Evolutionary conservation across 441 rosid species (phyloP).

Genomic region (Breynia disticha): DNA sequence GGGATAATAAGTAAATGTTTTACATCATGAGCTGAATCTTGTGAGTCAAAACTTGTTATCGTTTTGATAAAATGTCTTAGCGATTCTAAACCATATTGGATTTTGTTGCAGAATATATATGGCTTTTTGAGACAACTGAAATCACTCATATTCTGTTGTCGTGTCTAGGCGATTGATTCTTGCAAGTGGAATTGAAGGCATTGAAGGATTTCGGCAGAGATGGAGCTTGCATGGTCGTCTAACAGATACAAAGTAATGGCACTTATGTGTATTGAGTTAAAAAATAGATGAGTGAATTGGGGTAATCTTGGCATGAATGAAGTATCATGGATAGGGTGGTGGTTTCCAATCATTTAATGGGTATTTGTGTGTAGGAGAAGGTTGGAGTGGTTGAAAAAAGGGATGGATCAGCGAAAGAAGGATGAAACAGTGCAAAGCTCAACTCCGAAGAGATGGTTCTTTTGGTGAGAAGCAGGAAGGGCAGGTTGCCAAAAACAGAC

Average conservation of each 20-base stretch:
- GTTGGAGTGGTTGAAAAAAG: constrained; percentile 60
- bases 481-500: not conserved
- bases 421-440: constrained; percentile 31
- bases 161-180: constrained; percentile 69
- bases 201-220: constrained; percentile 83
- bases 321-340: not conserved
- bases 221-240: constrained; percentile 95
- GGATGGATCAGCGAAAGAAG: constrained; percentile 45
- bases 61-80: not conserved
- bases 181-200: constrained; percentile 83
- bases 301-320: not conserved
- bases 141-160: not conserved
- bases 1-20: no score
- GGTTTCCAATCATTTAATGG: not conserved
- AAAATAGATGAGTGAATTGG: no score
- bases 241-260: constrained; percentile 64
- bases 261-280: no score
- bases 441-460: constrained; percentile 49
- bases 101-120: not conserved
- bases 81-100: not conserved
- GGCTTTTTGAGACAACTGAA: not conserved
- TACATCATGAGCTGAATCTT: no score
- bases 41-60: not conserved
- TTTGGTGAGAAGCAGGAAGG: constrained; percentile 33
- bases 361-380: constrained; percentile 40